Conservation (phyloP, 192 early-diverging fungal genomes). For the Gonapodya sp. region DNA sequence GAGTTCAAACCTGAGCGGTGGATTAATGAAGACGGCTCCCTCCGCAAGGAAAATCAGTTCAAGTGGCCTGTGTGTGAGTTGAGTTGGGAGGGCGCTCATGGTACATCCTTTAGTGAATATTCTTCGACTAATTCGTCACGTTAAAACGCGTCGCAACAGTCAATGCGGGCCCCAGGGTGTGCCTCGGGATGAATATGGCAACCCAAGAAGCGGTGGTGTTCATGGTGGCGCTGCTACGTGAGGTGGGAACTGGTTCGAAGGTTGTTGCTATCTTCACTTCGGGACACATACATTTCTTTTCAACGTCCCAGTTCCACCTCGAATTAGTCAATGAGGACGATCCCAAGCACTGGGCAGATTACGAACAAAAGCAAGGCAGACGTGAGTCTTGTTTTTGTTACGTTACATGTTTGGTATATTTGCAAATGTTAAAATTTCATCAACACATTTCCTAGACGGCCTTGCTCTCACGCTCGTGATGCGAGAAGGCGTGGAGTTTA, state of each 20-base stretch:
- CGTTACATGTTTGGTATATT: too few species aligned
- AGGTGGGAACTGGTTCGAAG: neutral
- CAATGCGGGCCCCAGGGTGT: constrained; percentile 4
- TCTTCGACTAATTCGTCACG: too few species aligned
- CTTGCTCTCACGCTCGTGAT: neutral
- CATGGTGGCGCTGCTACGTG: neutral
- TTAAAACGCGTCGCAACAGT: too few species aligned
- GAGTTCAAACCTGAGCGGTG: constrained; percentile 59
- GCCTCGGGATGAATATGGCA: constrained; percentile 10
- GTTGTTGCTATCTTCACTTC: neutral
- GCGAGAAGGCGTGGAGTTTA: neutral
- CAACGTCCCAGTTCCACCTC: constrained; percentile 6
- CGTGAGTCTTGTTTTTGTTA: too few species aligned
- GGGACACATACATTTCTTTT: too few species aligned
- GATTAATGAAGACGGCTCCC: constrained; percentile 29
- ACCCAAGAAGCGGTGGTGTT: constrained; percentile 3
- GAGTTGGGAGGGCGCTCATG: too few species aligned
- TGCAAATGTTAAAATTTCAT: too few species aligned
- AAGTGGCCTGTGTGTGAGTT: constrained; percentile 38
- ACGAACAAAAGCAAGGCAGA: neutral
- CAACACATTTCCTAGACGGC: neutral
- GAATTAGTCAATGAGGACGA: constrained; percentile 8
- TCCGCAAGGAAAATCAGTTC: constrained; percentile 24
- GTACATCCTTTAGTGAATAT: too few species aligned
- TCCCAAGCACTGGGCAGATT: neutral